Evolutionary conservation across 2,329 filamentous ascomycete genomes (phyloP), one percentile per base, ranked within the genome.

Genomic region (Byssoonygena ceratinophila): DNA sequence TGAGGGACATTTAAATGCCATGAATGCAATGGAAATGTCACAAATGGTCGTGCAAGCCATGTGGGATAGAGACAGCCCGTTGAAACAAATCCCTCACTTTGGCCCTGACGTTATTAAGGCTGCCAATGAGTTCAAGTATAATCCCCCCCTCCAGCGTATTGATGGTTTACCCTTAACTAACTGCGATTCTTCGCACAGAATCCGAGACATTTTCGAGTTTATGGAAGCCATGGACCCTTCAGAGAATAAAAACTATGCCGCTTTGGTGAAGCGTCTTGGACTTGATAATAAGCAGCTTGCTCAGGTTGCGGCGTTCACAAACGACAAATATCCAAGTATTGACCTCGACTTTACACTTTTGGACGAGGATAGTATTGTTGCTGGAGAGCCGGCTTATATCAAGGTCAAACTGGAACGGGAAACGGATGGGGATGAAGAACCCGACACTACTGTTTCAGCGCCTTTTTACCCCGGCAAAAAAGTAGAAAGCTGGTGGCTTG

Each of bases 21-120:
- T 96, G 84, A 90, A 85, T 62, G 92, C 92, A 25, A 98, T 98
- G 91, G 92, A 98, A 68, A 88, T 98, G 80, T 94, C 87, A 11
- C 92, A 98, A 66, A 98, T 98, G 92, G 87, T 94, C 50, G 90
- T 98, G 2, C 92, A 98, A 71, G 90, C 85, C 46, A 95, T 97
- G 87, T 98, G 92, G 92, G 91, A 98, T 71, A 85, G 90, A 54
- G 92, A 98, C 68, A 94, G 87, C 62, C 90, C 92, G 36, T 78
- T 98, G 59, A 96, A 96, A 74, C 92, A 98, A 70, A 96, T 98
- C 64, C 92, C 92, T 60, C 88, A 97, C 73, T 97, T 97, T 68
- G 81, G 84, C 14, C 80, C 84, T 34, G 84, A 91, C 56, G 84
- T 85, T 47, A 83, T 97, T 60, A 85, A 91, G 69, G 85, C 81